These are phyloP conservation scores for Cephaloascus albidus DNA, from an alignment of 805 yeast genomes.

Conservation along the genomic window DNA sequence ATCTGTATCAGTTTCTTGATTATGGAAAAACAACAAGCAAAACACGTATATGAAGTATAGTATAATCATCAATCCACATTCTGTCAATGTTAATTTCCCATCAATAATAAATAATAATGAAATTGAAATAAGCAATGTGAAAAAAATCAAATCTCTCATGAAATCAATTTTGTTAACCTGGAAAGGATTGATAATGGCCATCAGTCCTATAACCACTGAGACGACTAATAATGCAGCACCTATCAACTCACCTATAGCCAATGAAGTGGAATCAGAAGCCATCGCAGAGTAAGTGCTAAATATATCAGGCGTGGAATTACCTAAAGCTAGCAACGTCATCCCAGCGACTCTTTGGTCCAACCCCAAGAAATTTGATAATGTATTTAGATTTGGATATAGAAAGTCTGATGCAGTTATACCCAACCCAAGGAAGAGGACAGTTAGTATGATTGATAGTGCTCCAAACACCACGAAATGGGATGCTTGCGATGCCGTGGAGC, in stretches of 20 bases:
- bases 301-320: slow-evolving; percentile 35
- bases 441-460: slow-evolving; percentile 8
- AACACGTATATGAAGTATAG: not conserved
- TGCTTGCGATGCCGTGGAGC: slow-evolving; percentile 15
- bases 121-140: not conserved
- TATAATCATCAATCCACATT: not conserved
- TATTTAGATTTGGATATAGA: slow-evolving; percentile 29
- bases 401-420: slow-evolving; percentile 32
- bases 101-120: slow-evolving; percentile 1
- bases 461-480: slow-evolving; percentile 9
- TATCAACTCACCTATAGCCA: slow-evolving; percentile 30
- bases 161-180: slow-evolving; percentile 21
- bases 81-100: not conserved
- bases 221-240: slow-evolving; percentile 32
- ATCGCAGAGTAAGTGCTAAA: slow-evolving; percentile 29
- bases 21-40: not conserved
- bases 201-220: slow-evolving; percentile 28
- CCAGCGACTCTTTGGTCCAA: slow-evolving; percentile 33
- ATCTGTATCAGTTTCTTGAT: no score
- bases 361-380: slow-evolving; percentile 24
- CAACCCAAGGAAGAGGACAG: slow-evolving; percentile 18
- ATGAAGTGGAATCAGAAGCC: slow-evolving; percentile 21
- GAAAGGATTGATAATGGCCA: slow-evolving; percentile 27
- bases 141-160: slow-evolving; percentile 14
- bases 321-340: slow-evolving; percentile 31